Percentiles rank a stretch among this genome's conserved stretches.
Conservation (phyloP, 23 red algal species). For the Pyropia haitanensis region DNA sequence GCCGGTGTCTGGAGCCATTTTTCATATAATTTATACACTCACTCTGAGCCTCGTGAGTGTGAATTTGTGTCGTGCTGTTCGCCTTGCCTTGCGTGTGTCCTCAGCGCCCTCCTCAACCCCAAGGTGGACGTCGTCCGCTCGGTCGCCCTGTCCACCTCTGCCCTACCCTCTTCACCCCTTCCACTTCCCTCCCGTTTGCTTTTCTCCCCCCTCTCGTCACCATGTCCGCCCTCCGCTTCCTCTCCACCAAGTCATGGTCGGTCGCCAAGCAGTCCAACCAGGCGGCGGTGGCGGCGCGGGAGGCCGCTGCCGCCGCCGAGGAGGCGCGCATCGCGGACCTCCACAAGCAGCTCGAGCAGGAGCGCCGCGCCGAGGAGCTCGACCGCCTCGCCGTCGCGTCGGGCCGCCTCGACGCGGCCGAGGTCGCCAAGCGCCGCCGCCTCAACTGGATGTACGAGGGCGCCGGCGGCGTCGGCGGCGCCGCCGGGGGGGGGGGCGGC, state of each 20-base stretch:
- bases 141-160: neutral
- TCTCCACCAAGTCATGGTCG: conserved; percentile 76
- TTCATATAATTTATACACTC: too few species aligned
- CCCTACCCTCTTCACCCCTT: neutral
- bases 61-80: too few species aligned
- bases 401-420: conserved; percentile 48
- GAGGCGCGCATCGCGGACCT: conserved; percentile 62
- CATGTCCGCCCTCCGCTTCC: conserved; percentile 68
- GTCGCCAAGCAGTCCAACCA: conserved; percentile 56
- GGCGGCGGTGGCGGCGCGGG: conserved; percentile 57
- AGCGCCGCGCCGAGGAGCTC: conserved; percentile 54
- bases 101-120: neutral
- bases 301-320: conserved; percentile 58
- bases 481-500: neutral
- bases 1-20: too few species aligned
- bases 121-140: neutral
- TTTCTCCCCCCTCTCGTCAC: neutral
- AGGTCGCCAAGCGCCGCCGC: conserved; percentile 36
- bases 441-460: conserved; percentile 87
- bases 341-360: conserved; percentile 65
- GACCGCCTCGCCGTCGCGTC: conserved; percentile 50
- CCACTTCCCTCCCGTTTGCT: neutral
- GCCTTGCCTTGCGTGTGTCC: too few species aligned
- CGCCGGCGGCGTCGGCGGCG: neutral
- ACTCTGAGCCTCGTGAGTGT: too few species aligned